Evolutionary conservation across 768 basidiomycete species (phyloP).

Genomic region (Cystobasidium ongulense): DNA sequence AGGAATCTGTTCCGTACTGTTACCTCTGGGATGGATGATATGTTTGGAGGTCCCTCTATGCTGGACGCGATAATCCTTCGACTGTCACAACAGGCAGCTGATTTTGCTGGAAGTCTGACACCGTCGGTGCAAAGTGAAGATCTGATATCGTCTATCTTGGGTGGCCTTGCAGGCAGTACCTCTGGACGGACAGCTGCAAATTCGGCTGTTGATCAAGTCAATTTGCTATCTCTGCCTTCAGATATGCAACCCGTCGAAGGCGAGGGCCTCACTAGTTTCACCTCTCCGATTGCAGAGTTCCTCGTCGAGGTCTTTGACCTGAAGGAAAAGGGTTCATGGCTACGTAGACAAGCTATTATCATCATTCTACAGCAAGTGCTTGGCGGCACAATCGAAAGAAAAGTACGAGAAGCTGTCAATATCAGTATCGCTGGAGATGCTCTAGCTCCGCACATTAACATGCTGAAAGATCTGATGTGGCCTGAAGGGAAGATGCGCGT

Average conservation of each 20-base stretch:
- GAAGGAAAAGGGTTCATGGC: constrained; percentile 93
- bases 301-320: constrained; percentile 88
- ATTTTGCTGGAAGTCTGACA: constrained; percentile 74
- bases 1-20: constrained; percentile 83
- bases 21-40: constrained; percentile 90
- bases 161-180: not conserved
- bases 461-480: constrained; percentile 72
- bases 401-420: constrained; percentile 72
- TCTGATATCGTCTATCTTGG: constrained; percentile 49
- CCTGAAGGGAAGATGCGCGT: constrained; percentile 68
- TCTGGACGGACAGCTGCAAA: not conserved
- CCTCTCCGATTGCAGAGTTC: constrained; percentile 86
- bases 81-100: constrained; percentile 78
- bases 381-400: constrained; percentile 89
- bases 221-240: not conserved
- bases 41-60: constrained; percentile 94
- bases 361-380: constrained; percentile 93
- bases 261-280: constrained; percentile 81
- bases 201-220: not conserved
- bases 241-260: constrained; percentile 46
- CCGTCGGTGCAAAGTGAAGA: constrained; percentile 74
- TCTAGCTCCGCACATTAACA: constrained; percentile 58
- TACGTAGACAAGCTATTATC: constrained; percentile 86
- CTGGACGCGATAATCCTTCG: constrained; percentile 88
- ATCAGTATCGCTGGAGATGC: constrained; percentile 61